These are phyloP conservation scores for Scheffersomyces quercinus DNA, from an alignment of 1,139 yeast species.

Conservation along the genomic window DNA sequence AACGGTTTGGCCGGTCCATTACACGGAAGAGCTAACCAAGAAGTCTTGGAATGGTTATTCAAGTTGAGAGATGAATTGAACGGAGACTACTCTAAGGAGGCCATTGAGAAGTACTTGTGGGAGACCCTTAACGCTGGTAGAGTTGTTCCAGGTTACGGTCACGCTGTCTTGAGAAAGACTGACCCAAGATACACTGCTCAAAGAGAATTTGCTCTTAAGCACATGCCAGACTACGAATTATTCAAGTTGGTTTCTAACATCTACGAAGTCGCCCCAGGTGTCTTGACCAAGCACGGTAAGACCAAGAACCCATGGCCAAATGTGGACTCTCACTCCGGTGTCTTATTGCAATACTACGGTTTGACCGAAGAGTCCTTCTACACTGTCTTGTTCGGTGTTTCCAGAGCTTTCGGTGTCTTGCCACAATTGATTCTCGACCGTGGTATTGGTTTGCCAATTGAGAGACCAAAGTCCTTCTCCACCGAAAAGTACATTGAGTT, in stretches of 20 bases:
- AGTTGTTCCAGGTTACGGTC: constrained; percentile 98
- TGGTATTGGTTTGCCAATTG: constrained; percentile 92
- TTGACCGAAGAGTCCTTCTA: constrained; percentile 93
- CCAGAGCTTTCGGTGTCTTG: constrained; percentile 96
- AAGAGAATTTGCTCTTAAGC: constrained; percentile 94
- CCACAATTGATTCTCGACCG: constrained; percentile 97
- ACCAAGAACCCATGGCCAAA: constrained; percentile 99
- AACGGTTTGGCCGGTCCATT: constrained; percentile 98
- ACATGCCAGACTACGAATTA: constrained; percentile 94
- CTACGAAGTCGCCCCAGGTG: constrained; percentile 95
- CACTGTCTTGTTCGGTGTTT: constrained; percentile 97
- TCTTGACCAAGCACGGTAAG: constrained; percentile 94
- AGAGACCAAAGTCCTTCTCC: constrained; percentile 97
- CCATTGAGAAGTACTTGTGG: constrained; percentile 89
- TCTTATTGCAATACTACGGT: constrained; percentile 94
- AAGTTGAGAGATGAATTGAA: constrained; percentile 76
- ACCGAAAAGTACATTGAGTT: constrained; percentile 65
- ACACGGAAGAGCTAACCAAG: constrained; percentile 98
- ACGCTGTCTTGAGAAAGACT: constrained; percentile 93
- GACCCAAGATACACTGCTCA: constrained; percentile 98
- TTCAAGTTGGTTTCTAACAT: constrained; percentile 88
- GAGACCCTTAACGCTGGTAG: constrained; percentile 87
- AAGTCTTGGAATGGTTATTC: constrained; percentile 90
- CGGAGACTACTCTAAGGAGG: constrained; percentile 69
- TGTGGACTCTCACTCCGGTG: constrained; percentile 98